Percentiles rank a stretch among this genome's conserved stretches.
These are phyloP conservation scores for Prunus kanzakura DNA, from an alignment of 306 rosid genomes.

Conservation along the genomic window DNA sequence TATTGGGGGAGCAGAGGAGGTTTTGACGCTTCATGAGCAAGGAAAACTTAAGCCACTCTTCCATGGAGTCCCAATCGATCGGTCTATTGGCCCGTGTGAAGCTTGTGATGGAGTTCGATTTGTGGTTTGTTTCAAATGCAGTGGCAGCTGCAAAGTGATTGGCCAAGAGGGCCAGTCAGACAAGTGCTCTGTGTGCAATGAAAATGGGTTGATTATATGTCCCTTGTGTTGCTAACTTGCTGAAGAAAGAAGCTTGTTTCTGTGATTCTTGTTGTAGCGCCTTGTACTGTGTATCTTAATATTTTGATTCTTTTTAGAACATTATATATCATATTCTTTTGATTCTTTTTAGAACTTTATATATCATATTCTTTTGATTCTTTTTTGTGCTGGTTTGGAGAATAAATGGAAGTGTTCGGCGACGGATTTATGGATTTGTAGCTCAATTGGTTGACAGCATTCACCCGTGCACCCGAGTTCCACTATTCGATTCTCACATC, in stretches of 20 bases:
- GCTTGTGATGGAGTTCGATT: constrained; percentile 76
- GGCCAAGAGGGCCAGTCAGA: constrained; percentile 30
- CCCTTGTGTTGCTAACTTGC: constrained; percentile 73
- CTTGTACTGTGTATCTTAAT: background rate
- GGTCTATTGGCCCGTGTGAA: constrained; percentile 50
- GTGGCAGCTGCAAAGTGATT: constrained; percentile 61
- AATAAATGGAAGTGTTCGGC: no score
- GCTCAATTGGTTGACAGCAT: no score
- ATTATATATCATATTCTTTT: background rate
- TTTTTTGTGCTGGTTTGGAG: background rate
- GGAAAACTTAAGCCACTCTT: constrained; percentile 60
- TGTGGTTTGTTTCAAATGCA: constrained; percentile 67
- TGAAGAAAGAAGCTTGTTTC: constrained; percentile 16
- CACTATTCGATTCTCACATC: no score
- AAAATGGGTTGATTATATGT: constrained; percentile 80
- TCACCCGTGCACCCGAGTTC: no score
- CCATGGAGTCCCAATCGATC: constrained; percentile 52
- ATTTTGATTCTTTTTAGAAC: background rate
- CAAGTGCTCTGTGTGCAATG: constrained; percentile 65
- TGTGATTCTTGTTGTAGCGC: background rate
- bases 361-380: background rate
- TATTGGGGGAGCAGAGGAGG: constrained; percentile 83
- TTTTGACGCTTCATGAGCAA: constrained; percentile 65
- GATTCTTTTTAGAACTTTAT: background rate
- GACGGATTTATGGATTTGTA: no score